Base-by-base conservation (phyloP, 2,329 filamentous ascomycete genomes). In the Emydomyces testavorans region DNA sequence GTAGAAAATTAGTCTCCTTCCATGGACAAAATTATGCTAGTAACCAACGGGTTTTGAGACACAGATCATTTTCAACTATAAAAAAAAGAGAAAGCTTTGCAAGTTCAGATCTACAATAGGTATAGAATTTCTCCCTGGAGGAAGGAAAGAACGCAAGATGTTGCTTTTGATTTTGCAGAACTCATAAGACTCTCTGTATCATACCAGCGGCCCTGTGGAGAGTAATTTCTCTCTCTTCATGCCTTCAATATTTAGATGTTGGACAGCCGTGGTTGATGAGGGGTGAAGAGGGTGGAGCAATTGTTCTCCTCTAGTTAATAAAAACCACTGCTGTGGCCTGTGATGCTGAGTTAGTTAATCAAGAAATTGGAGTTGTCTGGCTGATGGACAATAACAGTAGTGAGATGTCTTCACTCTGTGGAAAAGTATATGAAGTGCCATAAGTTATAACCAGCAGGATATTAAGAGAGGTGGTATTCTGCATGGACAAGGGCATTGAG, bases 171-270 rank as follows among this genome's bases (percentile, higher is more conserved):
- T 31, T 8, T 3, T n/a, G 8, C n/a, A n/a, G n/a, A 11, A n/a
- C 29, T 11, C 29, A 11, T 42, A 15, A 18, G 15, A 24, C 13
- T 35, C n/a, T 21, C 13, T 38, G 3, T 34, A 35, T 40, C 53
- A 21, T 64, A 66, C 64, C 61, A 66, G 53, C 37, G 63, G 62
- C 18, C 54, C 62, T 34, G 51, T 57, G 5, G 62, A 62, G 15
- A 65, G 28, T 31, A 61, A 50, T 41, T 59, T 62, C 20, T 62
- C 64, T 46, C 60, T 52, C 13, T 40, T 32, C 16, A 41, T 29
- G 23, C 10, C n/a, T 11, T 6, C 11, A 37, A 16, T n/a, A n/a
- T 23, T 46, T n/a, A 11, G 11, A 18, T 21, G 37, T 48, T 26
- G 23, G 18, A 20, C 21, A 23, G 37, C 21, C 18, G 26, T 26